Percentiles rank a stretch among this genome's conserved stretches.
These are phyloP conservation scores for Thymus mandschuricus DNA, from an alignment of 257 asterid genomes.

Conservation along the genomic window DNA sequence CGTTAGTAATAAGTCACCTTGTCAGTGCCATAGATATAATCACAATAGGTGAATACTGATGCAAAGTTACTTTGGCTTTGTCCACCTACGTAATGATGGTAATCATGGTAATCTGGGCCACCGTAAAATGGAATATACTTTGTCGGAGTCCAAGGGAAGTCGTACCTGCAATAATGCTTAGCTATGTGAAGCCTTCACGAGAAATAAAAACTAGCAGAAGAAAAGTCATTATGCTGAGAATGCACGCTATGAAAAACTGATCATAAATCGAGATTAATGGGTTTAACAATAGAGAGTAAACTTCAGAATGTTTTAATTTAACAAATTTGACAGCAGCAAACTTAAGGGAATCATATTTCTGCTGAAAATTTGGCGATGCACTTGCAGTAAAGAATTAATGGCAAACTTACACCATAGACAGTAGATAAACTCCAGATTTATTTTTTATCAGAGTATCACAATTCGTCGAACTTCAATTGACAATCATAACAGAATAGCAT, in stretches of 20 bases:
- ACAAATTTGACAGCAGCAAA: not conserved
- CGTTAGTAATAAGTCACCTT: slow-evolving; percentile 54
- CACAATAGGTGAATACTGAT: slow-evolving; percentile 97
- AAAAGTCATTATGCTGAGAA: not conserved
- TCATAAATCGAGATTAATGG: not conserved
- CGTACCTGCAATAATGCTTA: slow-evolving; percentile 57
- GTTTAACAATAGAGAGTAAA: not conserved
- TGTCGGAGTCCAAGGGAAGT: slow-evolving; percentile 93
- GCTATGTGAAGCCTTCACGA: slow-evolving; percentile 15
- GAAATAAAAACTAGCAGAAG: slow-evolving; percentile 17
- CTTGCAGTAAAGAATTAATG: not conserved
- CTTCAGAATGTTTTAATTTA: not conserved
- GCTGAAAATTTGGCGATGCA: not conserved
- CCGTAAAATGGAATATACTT: slow-evolving; percentile 94
- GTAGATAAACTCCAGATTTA: not conserved
- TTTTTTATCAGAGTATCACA: not conserved
- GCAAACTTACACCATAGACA: slow-evolving; percentile 8
- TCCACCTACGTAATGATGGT: slow-evolving; percentile 98
- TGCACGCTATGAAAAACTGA: not conserved
- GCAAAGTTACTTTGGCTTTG: slow-evolving; percentile 98
- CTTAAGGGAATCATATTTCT: no score
- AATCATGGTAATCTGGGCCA: slow-evolving; percentile 97
- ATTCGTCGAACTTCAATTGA: not conserved
- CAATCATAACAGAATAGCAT: not conserved
- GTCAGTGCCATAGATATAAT: slow-evolving; percentile 95